Evolutionary conservation across 257 asterid species (phyloP).

Genomic region (Gentiana macrophylla): DNA sequence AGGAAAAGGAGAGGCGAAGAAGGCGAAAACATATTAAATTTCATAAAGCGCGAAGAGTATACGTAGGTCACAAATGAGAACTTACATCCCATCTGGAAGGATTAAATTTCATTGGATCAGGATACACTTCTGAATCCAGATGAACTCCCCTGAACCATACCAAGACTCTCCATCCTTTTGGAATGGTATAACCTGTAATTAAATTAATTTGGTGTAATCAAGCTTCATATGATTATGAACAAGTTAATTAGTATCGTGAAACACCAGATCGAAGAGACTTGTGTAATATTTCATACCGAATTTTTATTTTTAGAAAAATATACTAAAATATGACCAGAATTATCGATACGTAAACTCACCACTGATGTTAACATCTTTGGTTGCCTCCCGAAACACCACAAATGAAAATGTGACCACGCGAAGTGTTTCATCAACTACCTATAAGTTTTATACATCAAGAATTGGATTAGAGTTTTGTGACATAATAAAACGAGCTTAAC

Average conservation of each 20-base stretch:
- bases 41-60: too few species aligned
- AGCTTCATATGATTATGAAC: too few species aligned
- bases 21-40: too few species aligned
- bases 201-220: background rate
- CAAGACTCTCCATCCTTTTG: constrained; percentile 83
- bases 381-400: constrained; percentile 72
- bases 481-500: too few species aligned
- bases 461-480: too few species aligned
- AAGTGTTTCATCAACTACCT: constrained; percentile 83
- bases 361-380: constrained; percentile 34
- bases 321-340: background rate
- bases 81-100: constrained; percentile 97
- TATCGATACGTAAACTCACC: constrained; percentile 19
- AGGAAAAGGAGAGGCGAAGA: background rate
- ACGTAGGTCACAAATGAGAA: background rate
- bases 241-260: too few species aligned
- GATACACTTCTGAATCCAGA: constrained; percentile 49
- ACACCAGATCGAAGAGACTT: background rate
- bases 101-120: constrained; percentile 60
- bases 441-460: background rate
- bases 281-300: background rate
- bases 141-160: constrained; percentile 84
- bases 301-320: background rate
- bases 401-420: constrained; percentile 62
- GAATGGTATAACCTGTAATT: constrained; percentile 60